Percentiles rank a stretch among this genome's conserved stretches.
These are phyloP conservation scores for Phytophthora pini DNA, from an alignment of 352 stramenopile genomes.

Conservation along the genomic window DNA sequence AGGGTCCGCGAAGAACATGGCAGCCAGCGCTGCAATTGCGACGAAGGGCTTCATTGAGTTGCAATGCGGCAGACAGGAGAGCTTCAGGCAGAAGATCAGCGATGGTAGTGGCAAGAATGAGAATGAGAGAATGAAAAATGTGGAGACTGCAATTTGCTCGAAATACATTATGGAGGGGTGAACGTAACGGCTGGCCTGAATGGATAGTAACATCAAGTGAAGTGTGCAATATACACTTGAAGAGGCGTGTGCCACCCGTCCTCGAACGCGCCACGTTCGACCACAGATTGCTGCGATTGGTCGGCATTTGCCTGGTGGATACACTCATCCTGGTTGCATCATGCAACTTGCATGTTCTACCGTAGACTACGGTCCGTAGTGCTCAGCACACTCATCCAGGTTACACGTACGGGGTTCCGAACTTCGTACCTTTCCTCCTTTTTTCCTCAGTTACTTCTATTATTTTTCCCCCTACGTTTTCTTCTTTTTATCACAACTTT, in stretches of 20 bases:
- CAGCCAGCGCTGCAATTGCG: constrained; percentile 24
- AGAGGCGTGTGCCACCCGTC: constrained; percentile 17
- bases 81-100: neutral
- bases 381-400: constrained; percentile 20
- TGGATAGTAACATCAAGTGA: constrained; percentile 16
- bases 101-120: constrained; percentile 6
- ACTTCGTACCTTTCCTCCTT: too few species aligned
- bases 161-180: constrained; percentile 17
- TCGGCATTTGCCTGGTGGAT: neutral
- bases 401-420: too few species aligned
- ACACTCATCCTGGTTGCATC: constrained; percentile 18
- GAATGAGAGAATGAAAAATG: constrained; percentile 6
- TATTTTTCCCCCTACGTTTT: neutral
- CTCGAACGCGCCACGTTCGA: constrained; percentile 14
- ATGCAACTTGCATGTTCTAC: too few species aligned
- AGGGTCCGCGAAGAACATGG: constrained; percentile 17
- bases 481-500: constrained; percentile 1
- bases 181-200: constrained; percentile 18
- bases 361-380: too few species aligned
- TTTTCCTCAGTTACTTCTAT: too few species aligned
- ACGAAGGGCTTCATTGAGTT: constrained; percentile 28
- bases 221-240: constrained; percentile 7
- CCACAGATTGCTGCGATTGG: constrained; percentile 20
- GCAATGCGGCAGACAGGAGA: neutral
- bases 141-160: constrained; percentile 9